phyloP scores from a whole-genome alignment of 78 protist genomes.

The Diacronema lutheri region DNA sequence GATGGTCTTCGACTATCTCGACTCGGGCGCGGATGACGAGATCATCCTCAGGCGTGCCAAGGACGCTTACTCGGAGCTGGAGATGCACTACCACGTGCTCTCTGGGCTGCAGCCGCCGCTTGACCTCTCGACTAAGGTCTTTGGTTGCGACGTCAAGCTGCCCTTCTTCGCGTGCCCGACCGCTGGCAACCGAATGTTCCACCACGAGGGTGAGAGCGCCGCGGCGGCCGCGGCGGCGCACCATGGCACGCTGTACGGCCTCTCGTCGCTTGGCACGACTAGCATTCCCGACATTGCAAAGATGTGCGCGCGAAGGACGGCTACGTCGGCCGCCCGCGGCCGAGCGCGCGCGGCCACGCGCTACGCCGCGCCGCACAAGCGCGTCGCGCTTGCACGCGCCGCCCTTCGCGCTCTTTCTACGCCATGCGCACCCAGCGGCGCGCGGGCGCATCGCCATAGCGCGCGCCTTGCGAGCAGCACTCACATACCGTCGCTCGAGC shows the following conservation, averaged over 20 bases:
- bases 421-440: no score
- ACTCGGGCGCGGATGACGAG: not conserved
- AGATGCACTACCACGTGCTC: not conserved
- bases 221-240: not conserved
- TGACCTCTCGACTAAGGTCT: not conserved
- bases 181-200: conserved; percentile 3
- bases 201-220: not conserved
- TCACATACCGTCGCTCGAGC: no score
- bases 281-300: not conserved
- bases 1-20: conserved; percentile 1
- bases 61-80: not conserved
- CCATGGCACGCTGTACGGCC: not conserved
- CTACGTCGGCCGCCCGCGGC: no score
- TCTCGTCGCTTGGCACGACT: not conserved
- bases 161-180: not conserved
- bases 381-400: no score
- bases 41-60: not conserved
- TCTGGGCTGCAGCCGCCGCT: not conserved
- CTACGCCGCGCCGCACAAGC: no score
- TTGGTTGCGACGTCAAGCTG: not conserved
- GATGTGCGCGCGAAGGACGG: no score
- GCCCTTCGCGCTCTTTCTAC: no score
- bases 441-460: no score
- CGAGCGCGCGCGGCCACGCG: no score
- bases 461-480: no score